Evolutionary conservation across 106 monocot genomes (phyloP).

Genomic region (Alisma plantagoaquatica): DNA sequence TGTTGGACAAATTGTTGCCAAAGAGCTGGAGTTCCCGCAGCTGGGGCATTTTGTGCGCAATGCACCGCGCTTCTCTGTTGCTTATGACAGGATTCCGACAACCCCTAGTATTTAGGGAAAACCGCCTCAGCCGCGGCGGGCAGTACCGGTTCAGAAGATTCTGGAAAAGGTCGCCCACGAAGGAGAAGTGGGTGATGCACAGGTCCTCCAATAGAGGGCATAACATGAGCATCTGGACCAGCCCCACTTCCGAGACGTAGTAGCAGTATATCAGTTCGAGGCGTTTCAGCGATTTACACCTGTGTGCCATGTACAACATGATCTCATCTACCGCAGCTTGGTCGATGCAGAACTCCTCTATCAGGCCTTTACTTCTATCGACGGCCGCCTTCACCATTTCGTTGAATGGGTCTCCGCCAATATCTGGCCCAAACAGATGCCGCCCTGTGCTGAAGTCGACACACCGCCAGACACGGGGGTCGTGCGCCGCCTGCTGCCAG

Average conservation of each 20-base stretch:
- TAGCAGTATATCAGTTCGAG: conserved; percentile 1
- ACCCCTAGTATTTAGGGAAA: neutral
- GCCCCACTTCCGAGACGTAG: conserved; percentile 2
- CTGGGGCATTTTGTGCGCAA: conserved; percentile 4
- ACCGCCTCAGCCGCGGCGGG: conserved; percentile 2
- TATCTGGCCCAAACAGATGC: neutral
- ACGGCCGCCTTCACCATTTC: neutral
- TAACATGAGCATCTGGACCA: neutral
- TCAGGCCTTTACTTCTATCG: neutral
- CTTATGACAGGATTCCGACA: neutral
- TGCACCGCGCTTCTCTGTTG: neutral
- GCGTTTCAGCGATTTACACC: neutral
- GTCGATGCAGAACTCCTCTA: neutral
- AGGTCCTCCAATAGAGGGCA: conserved; percentile 2
- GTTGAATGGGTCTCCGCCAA: neutral
- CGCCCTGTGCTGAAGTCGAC: neutral
- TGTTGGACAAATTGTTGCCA: conserved; percentile 4
- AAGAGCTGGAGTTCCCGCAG: conserved; percentile 2
- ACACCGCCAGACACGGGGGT: neutral
- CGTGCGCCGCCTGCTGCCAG: neutral
- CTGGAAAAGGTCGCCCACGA: neutral
- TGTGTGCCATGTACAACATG: neutral
- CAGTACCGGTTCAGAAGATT: neutral
- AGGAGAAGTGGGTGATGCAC: neutral
- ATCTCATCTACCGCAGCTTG: neutral